Evolutionary conservation across 1,284 basidiomycete genomes (phyloP).

Genomic region (Coniferiporia weirii): DNA sequence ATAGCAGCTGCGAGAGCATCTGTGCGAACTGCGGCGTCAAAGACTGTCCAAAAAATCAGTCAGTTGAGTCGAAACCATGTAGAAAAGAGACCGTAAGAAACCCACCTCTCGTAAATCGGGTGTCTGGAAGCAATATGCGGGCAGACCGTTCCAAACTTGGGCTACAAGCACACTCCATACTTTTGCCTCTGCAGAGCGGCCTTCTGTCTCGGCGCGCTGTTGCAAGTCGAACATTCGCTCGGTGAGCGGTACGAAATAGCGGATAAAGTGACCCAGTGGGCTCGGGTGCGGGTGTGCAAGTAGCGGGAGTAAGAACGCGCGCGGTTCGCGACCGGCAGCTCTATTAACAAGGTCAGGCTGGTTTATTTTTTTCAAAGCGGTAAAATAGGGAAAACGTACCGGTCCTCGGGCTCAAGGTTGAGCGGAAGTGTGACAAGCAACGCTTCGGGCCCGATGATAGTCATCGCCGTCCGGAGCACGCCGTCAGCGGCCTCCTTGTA

Average conservation of each 20-base stretch:
- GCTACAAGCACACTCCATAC: slow-evolving; percentile 90
- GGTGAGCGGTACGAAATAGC: slow-evolving; percentile 89
- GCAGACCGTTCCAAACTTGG: slow-evolving; percentile 91
- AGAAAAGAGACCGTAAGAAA: not conserved
- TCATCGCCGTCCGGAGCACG: slow-evolving; percentile 78
- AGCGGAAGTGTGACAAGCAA: slow-evolving; percentile 78
- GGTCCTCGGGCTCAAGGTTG: slow-evolving; percentile 76
- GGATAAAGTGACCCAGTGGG: slow-evolving; percentile 79
- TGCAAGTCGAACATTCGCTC: slow-evolving; percentile 90
- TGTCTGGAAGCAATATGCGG: slow-evolving; percentile 72
- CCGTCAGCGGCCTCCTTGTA: slow-evolving; percentile 86
- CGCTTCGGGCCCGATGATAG: slow-evolving; percentile 80
- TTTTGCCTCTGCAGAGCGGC: slow-evolving; percentile 80
- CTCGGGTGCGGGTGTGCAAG: slow-evolving; percentile 82
- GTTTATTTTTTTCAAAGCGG: slow-evolving; percentile 6
- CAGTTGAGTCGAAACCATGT: slow-evolving; percentile 13
- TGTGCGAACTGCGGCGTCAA: slow-evolving; percentile 75
- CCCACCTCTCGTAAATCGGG: slow-evolving; percentile 52
- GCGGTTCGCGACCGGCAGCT: slow-evolving; percentile 58
- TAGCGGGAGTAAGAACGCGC: slow-evolving; percentile 90
- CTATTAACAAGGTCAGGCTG: slow-evolving; percentile 31
- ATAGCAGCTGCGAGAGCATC: slow-evolving; percentile 88
- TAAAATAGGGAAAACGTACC: slow-evolving; percentile 41
- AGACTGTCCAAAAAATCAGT: slow-evolving; percentile 37
- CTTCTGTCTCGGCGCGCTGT: slow-evolving; percentile 66